Evolutionary conservation across 306 rosid species (phyloP), one percentile per base, ranked within the genome.

Genomic region (Glycyrrhiza uralensis): DNA sequence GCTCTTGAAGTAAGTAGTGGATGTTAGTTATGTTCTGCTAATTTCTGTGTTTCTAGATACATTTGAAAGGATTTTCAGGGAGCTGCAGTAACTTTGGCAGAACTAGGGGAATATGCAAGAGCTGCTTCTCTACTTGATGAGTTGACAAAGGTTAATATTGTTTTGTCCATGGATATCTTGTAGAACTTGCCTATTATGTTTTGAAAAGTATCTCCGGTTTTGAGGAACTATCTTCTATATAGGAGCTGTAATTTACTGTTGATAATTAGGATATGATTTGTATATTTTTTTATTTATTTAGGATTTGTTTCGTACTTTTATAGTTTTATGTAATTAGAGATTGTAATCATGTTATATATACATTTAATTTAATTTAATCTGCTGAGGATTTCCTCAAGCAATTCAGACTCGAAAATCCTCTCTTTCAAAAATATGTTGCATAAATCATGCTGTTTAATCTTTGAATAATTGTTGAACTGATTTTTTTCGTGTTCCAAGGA

Each of bases 51-150:
- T 72, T 52, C 66, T 68, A 51, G 69, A 55, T 77, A 56, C 71
- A 76, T 75, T 63, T 68, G 36, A 69, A 74, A 71, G 46, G 45
- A 52, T 80, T 76, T 81, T 73, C 83, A 93, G 98, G 98, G 97
- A 62, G 96, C 96, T 86, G 96, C 98, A 22, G 97, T 90, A 64
- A 87, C 92, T 66, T 87, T 76, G 63, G 89, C 91, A 44, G 92
- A 93, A 80, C 92, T 89, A 26, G 94, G 97, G 79, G 93, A 91
- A 24, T 93, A 86, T 83, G 71, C 83, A 33, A 83, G 57, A 69
- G 90, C 98, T 54, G 89, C 89, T 52, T 83, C 94, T 80, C 81
- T 93, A 78, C 97, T 93, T 49, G 87, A 89, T 83, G 91, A 89
- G 72, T 87, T 93, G 87, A 45, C 84, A 11, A 87, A 91, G 96